Base-by-base conservation (phyloP, 768 basidiomycete genomes). In the Termitomyces sp. region DNA sequence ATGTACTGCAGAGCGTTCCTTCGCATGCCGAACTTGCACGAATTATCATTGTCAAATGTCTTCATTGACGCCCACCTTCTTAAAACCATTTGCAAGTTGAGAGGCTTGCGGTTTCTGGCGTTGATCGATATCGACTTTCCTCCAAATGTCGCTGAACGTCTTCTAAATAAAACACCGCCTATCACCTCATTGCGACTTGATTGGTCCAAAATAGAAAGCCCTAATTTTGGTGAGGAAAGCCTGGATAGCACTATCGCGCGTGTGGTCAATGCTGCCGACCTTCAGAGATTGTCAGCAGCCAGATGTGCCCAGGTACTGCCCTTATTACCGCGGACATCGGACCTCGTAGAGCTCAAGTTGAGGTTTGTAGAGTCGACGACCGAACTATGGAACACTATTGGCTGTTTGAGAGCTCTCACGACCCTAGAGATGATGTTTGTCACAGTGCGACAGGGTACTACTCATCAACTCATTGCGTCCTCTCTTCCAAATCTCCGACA, bases 21-120 rank as follows among this genome's bases (percentile, higher is more conserved):
- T 32, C 44, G 51, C n/a, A 62, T 66, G 62, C 51, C 65, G 6
- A 66, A 64, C 45, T 46, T 66, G 18, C 56, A 56, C 13, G 27
- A 46, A 8, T 33, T 66, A 24, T 16, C 14, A 9, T 20, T 66
- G n/a, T 27, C 10, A 0, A 13, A 22, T 16, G 55, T 60, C 12
- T 14, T n/a, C 26, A 40, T 66, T 13, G 37, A 55, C 45, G 24
- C 42, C 22, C 45, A 39, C 20, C 45, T 64, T 18, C 20, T 64
- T n/a, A 62, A 62, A 51, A 55, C 51, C 1, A 55, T 66, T 3
- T 47, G 60, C 32, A 57, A 50, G 33, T 5, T 62, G 43, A 58
- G 55, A 26, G 20, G 30, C 47, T 18, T 65, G 37, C 43, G 37
- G 13, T 46, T 24, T 3, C 48, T 65, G 24, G n/a, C 12, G 20